Evolutionary conservation across 257 asterid genomes (phyloP).

Genomic region (Scutellaria barbata): DNA sequence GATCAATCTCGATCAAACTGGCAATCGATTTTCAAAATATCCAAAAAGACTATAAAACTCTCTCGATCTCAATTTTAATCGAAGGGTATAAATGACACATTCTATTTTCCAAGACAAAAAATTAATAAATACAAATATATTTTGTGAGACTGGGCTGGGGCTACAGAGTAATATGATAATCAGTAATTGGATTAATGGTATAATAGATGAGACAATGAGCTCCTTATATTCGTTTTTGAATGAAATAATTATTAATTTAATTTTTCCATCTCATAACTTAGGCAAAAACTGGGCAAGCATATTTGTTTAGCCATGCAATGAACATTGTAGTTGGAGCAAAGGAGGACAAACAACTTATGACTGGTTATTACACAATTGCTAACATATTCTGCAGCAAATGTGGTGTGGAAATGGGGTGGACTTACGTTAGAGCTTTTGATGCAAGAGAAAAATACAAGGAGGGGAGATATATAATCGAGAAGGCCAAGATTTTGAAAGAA

Average conservation of each 20-base stretch:
- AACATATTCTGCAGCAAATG: constrained; percentile 49
- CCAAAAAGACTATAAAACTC: neutral
- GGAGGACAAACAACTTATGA: constrained; percentile 31
- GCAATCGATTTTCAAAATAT: neutral
- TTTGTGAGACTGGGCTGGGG: too few species aligned
- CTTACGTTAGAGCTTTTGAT: constrained; percentile 39
- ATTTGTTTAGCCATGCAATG: constrained; percentile 46
- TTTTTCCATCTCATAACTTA: neutral
- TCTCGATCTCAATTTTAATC: too few species aligned
- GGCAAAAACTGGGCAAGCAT: constrained; percentile 50
- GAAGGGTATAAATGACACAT: too few species aligned
- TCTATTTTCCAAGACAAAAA: too few species aligned
- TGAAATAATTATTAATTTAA: neutral
- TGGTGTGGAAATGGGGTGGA: constrained; percentile 49
- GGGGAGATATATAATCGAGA: constrained; percentile 43
- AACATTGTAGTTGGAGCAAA: constrained; percentile 43
- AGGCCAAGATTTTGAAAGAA: constrained; percentile 45
- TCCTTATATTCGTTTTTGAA: too few species aligned
- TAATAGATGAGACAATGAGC: too few species aligned
- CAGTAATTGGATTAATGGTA: too few species aligned
- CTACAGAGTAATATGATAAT: too few species aligned
- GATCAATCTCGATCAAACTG: neutral
- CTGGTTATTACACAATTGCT: constrained; percentile 43
- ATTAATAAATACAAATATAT: too few species aligned
- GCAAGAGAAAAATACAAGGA: constrained; percentile 35